These are phyloP conservation scores for Lycium barbarum DNA, from an alignment of 257 asterid genomes.

Conservation along the genomic window DNA sequence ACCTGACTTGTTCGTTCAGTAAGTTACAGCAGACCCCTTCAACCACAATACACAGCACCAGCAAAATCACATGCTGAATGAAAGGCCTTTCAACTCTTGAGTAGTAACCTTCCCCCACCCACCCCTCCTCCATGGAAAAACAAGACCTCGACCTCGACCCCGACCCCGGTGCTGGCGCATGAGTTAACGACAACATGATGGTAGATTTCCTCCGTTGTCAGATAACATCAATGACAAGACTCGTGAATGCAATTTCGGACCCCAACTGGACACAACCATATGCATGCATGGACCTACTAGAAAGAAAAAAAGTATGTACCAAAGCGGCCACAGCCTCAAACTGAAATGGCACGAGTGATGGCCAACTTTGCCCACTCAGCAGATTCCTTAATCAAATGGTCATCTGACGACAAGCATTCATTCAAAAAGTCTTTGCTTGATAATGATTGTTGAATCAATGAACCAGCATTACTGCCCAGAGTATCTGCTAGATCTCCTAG, in stretches of 20 bases:
- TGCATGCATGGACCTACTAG: constrained; percentile 76
- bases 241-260: constrained; percentile 61
- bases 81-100: neutral
- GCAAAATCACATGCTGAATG: constrained; percentile 12
- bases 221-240: constrained; percentile 69
- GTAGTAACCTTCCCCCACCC: constrained; percentile 29
- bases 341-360: constrained; percentile 85
- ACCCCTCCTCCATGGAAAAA: constrained; percentile 31
- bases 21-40: constrained; percentile 35
- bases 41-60: constrained; percentile 26
- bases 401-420: constrained; percentile 89
- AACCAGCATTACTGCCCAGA: constrained; percentile 82
- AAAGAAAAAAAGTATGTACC: constrained; percentile 52
- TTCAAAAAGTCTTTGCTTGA: constrained; percentile 85
- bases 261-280: constrained; percentile 79
- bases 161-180: constrained; percentile 62
- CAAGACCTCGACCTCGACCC: constrained; percentile 56
- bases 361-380: constrained; percentile 99
- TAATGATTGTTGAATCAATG: constrained; percentile 79
- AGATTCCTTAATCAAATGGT: constrained; percentile 87
- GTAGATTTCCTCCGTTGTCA: constrained; percentile 58
- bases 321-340: constrained; percentile 52
- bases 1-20: constrained; percentile 39
- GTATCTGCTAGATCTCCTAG: constrained; percentile 96
- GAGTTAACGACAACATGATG: constrained; percentile 72